Evolutionary conservation across 495 filamentous ascomycete genomes (phyloP).

Genomic region (Annulohypoxylon stygium): DNA sequence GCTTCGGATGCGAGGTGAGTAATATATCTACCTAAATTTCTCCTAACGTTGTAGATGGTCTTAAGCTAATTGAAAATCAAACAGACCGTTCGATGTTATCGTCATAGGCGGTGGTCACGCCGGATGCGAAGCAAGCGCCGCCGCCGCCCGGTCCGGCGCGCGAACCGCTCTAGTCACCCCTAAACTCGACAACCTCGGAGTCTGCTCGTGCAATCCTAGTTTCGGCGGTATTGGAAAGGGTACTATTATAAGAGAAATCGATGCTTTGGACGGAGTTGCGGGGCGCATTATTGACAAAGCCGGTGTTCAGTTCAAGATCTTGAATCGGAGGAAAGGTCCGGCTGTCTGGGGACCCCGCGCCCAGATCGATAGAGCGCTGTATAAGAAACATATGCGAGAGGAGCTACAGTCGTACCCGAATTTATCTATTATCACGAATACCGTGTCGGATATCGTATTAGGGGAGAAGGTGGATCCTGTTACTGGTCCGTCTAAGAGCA

Average conservation of each 20-base stretch:
- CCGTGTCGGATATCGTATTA: conserved; percentile 90
- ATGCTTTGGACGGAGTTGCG: conserved; percentile 92
- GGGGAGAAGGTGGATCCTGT: conserved; percentile 63
- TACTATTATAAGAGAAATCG: conserved; percentile 94
- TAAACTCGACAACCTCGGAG: conserved; percentile 86
- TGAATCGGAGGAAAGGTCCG: conserved; percentile 91
- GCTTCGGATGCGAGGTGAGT: conserved; percentile 54
- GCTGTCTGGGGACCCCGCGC: conserved; percentile 97
- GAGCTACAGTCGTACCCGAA: conserved; percentile 83
- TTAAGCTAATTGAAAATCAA: not conserved
- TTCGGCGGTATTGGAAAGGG: conserved; percentile 99
- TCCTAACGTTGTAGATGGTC: not conserved
- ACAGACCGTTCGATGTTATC: conserved; percentile 87
- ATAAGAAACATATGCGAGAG: conserved; percentile 90
- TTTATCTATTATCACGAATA: conserved; percentile 83
- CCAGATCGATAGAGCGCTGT: conserved; percentile 93
- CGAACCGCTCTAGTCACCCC: conserved; percentile 91
- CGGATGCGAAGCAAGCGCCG: conserved; percentile 93
- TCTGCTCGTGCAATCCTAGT: conserved; percentile 97
- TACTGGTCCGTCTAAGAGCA: conserved; percentile 68
- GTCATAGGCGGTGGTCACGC: conserved; percentile 98
- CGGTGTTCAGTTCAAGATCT: conserved; percentile 87
- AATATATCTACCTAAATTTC: not conserved
- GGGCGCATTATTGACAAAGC: conserved; percentile 94
- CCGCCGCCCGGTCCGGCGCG: conserved; percentile 89